phyloP scores from a whole-genome alignment of 139 green algal species.

The Coelastrella sp. region DNA sequence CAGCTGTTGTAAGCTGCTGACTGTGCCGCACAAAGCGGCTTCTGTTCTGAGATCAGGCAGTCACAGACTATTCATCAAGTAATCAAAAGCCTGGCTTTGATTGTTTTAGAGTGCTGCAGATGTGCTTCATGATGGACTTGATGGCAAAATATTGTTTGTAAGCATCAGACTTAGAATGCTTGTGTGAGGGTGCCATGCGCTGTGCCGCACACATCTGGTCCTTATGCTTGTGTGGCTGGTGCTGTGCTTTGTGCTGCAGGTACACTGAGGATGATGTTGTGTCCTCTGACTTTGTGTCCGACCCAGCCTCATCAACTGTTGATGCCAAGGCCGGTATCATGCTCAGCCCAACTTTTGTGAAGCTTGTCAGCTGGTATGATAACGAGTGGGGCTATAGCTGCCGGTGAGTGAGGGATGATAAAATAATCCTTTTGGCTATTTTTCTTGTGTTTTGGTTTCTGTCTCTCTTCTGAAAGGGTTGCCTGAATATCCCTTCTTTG shows the following conservation, averaged over 20 bases:
- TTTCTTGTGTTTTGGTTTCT: too few relatives aligned
- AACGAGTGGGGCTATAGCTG: constrained; percentile 77
- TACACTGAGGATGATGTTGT: constrained; percentile 97
- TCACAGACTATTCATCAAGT: neutral
- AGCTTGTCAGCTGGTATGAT: constrained; percentile 98
- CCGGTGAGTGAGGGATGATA: neutral
- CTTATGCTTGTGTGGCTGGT: neutral
- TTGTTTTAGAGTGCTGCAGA: neutral
- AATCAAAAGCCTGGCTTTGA: neutral
- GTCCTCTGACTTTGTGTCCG: constrained; percentile 89
- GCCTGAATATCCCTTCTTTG: too few relatives aligned
- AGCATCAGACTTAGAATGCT: neutral
- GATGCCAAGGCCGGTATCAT: constrained; percentile 93
- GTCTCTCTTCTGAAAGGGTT: too few relatives aligned
- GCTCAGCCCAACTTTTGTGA: constrained; percentile 92
- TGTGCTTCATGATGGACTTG: neutral
- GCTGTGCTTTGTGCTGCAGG: constrained; percentile 35
- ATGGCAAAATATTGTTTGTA: neutral
- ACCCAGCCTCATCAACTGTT: constrained; percentile 87
- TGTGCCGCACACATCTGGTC: neutral
- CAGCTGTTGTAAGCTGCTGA: neutral
- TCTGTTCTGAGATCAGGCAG: neutral
- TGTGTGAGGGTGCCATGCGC: neutral
- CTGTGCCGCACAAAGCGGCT: neutral
- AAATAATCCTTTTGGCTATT: too few relatives aligned